Evolutionary conservation across 108 stramenopile genomes (phyloP).

Genomic region (Epipyxis sp.): DNA sequence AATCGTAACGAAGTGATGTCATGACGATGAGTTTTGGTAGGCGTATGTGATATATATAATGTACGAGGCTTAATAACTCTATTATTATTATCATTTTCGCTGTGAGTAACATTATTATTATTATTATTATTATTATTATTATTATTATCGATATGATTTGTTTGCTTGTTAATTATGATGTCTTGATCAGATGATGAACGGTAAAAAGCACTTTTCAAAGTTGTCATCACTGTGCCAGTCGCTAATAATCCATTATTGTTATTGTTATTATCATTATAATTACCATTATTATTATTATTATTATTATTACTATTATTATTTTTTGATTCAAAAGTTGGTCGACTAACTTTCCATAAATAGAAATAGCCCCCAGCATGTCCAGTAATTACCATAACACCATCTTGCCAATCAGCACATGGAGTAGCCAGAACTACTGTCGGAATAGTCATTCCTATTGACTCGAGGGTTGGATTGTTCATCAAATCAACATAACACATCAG

Average conservation of each 20-base stretch:
- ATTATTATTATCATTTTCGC: not conserved
- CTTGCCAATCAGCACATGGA: conserved; percentile 84
- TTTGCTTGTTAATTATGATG: too few relatives aligned
- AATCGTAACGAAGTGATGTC: not conserved
- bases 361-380: conserved; percentile 90
- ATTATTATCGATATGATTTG: not conserved
- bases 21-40: not conserved
- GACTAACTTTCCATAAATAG: conserved; percentile 83
- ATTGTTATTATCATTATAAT: too few relatives aligned
- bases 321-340: too few relatives aligned
- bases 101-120: not conserved
- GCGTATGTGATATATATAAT: not conserved
- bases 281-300: too few relatives aligned
- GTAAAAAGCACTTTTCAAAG: too few relatives aligned
- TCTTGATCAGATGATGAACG: too few relatives aligned
- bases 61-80: not conserved
- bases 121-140: not conserved
- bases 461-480: not conserved
- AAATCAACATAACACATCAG: conserved; percentile 53
- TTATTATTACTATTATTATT: too few relatives aligned
- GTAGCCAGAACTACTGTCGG: conserved; percentile 73
- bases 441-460: not conserved
- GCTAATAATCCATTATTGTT: too few relatives aligned
- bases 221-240: too few relatives aligned
- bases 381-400: conserved; percentile 81